phyloP scores from a whole-genome alignment of 495 filamentous ascomycete species.

The Clohesyomyces aquaticus region DNA sequence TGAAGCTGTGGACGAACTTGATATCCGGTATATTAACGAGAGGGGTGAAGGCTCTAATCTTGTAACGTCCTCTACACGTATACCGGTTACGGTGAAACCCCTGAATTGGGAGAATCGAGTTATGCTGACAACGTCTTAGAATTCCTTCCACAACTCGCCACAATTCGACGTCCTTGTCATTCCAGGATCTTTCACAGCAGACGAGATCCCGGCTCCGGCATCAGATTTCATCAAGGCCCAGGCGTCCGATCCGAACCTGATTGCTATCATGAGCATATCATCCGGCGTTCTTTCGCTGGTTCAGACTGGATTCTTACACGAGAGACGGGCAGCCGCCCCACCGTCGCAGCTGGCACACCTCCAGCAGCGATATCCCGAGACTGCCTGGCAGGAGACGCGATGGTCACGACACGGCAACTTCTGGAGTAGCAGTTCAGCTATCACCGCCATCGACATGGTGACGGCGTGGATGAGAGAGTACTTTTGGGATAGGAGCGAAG shows the following conservation, averaged over 20 bases:
- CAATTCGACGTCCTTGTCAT: slow-evolving; percentile 33
- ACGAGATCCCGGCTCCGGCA: slow-evolving; percentile 13
- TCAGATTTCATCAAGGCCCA: slow-evolving; percentile 22
- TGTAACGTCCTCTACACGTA: slow-evolving; percentile 27
- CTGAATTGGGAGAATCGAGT: not conserved
- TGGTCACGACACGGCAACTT: slow-evolving; percentile 28
- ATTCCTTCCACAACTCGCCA: slow-evolving; percentile 27
- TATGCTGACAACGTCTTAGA: slow-evolving; percentile 7
- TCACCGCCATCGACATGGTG: slow-evolving; percentile 31
- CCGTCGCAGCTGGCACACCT: slow-evolving; percentile 11
- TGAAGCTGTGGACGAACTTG: slow-evolving; percentile 34
- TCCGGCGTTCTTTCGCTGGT: slow-evolving; percentile 28
- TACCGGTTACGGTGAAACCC: slow-evolving; percentile 37
- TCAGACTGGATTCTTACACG: slow-evolving; percentile 24
- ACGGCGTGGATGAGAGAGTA: slow-evolving; percentile 35
- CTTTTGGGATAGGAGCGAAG: slow-evolving; percentile 34
- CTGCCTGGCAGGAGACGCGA: slow-evolving; percentile 19
- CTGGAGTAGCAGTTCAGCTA: slow-evolving; percentile 30
- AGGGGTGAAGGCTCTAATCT: slow-evolving; percentile 33
- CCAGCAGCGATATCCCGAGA: slow-evolving; percentile 22
- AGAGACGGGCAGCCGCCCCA: slow-evolving; percentile 19
- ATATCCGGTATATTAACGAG: slow-evolving; percentile 38
- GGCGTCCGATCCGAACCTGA: slow-evolving; percentile 6
- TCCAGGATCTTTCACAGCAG: slow-evolving; percentile 27
- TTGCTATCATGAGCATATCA: slow-evolving; percentile 28